Conservation (phyloP, 108 stramenopile genomes). For the Poteriospumella lacustris region DNA sequence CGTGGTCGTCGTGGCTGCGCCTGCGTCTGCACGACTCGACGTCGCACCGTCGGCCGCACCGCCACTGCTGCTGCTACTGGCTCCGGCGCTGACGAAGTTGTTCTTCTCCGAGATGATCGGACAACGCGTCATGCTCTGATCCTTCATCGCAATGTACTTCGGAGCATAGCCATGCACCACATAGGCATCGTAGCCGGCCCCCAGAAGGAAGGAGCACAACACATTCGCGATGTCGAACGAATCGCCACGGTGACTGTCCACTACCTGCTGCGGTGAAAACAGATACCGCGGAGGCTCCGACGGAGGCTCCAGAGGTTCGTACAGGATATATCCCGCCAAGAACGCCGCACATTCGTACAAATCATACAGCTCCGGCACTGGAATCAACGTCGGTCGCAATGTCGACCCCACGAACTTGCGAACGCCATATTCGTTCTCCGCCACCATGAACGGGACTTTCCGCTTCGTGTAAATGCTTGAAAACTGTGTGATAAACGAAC, state of each 20-base stretch:
- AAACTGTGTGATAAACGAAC: conserved; percentile 51
- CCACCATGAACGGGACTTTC: conserved; percentile 43
- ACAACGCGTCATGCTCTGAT: conserved; percentile 33
- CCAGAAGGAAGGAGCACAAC: conserved; percentile 59
- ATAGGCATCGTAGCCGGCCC: conserved; percentile 73
- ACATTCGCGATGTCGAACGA: conserved; percentile 62
- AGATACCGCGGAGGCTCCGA: conserved; percentile 36
- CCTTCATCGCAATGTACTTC: conserved; percentile 43
- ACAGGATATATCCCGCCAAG: conserved; percentile 60
- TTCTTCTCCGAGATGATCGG: conserved; percentile 32
- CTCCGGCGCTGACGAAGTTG: neutral
- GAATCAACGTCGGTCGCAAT: conserved; percentile 64
- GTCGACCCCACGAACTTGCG: conserved; percentile 66
- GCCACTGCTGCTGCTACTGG: neutral
- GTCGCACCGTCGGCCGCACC: neutral
- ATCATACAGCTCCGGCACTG: conserved; percentile 60
- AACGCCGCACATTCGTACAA: conserved; percentile 49
- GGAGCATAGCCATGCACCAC: conserved; percentile 64
- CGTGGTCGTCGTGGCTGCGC: too few relatives aligned
- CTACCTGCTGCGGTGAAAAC: conserved; percentile 50
- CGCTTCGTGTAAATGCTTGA: conserved; percentile 51
- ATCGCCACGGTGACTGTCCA: conserved; percentile 63
- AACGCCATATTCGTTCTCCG: conserved; percentile 56
- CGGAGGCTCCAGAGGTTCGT: conserved; percentile 63
- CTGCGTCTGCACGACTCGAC: too few relatives aligned